A percentile compares a stretch with the other conserved stretches of the same genome.
phyloP scores from a whole-genome alignment of 1,284 basidiomycete genomes.

The Leccinum subrobustum region DNA sequence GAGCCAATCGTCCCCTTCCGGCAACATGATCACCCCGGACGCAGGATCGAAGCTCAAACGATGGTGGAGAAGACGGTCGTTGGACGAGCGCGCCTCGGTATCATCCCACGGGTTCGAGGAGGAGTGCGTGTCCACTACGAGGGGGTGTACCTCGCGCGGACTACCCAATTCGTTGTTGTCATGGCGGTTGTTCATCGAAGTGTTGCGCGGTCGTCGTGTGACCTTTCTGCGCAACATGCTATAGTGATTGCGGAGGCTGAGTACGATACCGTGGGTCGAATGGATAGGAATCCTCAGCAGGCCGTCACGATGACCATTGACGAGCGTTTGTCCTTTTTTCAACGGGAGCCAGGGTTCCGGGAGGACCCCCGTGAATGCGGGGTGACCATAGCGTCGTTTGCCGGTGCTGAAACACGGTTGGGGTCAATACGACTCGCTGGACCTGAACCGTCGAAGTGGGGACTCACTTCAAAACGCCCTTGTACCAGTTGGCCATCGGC shows the following conservation, averaged over 20 bases:
- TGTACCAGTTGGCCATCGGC: conserved; percentile 91
- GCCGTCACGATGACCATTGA: conserved; percentile 45
- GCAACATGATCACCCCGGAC: conserved; percentile 81
- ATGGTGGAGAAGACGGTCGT: conserved; percentile 40
- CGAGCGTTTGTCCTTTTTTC: conserved; percentile 74
- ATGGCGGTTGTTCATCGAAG: conserved; percentile 13
- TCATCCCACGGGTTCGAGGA: conserved; percentile 58
- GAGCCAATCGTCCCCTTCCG: conserved; percentile 74
- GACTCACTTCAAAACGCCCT: conserved; percentile 82
- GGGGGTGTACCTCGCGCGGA: conserved; percentile 13
- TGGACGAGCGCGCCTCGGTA: conserved; percentile 20
- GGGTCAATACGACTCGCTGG: background rate
- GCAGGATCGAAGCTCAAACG: conserved; percentile 76
- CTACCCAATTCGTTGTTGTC: conserved; percentile 5
- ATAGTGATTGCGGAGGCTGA: conserved; percentile 69
- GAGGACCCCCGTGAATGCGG: conserved; percentile 83
- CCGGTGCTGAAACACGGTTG: conserved; percentile 58
- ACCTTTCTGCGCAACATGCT: conserved; percentile 45
- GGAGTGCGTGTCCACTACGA: conserved; percentile 19
- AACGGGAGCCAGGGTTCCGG: conserved; percentile 91
- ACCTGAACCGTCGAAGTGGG: background rate
- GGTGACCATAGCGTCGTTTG: conserved; percentile 86
- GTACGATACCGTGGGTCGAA: conserved; percentile 63
- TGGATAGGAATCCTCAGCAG: conserved; percentile 37
- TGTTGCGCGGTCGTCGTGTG: conserved; percentile 17